Evolutionary conservation across 1,284 basidiomycete species (phyloP), one percentile per base, ranked within the genome.

Genomic region (Tremellales sp.): DNA sequence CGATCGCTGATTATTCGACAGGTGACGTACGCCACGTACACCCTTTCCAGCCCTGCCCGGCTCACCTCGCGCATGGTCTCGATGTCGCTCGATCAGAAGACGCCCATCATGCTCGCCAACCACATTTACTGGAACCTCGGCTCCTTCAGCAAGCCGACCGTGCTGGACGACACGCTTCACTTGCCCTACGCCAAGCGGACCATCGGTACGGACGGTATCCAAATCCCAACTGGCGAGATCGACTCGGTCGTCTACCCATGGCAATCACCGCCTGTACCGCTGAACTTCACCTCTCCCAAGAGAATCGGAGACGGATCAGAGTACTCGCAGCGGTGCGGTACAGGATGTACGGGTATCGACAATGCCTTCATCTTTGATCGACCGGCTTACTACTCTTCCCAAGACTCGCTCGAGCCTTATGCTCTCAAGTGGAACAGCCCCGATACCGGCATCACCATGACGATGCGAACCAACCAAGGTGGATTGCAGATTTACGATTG

Each of bases 71-170:
- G 58, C 4, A 55, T 60, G 39, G 54, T 57, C 26, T 51, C 56
- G 11, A 45, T 62, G 36, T 40, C 60, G 10, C 51, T 62, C 19
- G 61, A 65, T 48, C 22, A 43, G 8, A 22, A 55, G 15, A 69
- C 67, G 2, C 67, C 67, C 4, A 54, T 67, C 46, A 60, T 64
- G 48, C 58, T 66, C 23, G 58, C 63, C 4, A 67, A 62, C 12
- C 67, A 69, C 53, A 58, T 60, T 23, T 69, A 62, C 56, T 69
- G 62, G 61, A 64, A 64, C 50, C 51, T 69, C 33, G 63, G 56
- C 21, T 49, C 52, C 15, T 59, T 60, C 52, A 36, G 39, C n/a
- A 36, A 49, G 5, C 31, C 56, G 15, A 52, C 50, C 23, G 51
- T 65, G 12, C 55, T 60, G 24, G 58, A 63, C 43, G 60, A 69